phyloP scores from a whole-genome alignment of 1,284 basidiomycete genomes.

The Singerocomus inundabilis region DNA sequence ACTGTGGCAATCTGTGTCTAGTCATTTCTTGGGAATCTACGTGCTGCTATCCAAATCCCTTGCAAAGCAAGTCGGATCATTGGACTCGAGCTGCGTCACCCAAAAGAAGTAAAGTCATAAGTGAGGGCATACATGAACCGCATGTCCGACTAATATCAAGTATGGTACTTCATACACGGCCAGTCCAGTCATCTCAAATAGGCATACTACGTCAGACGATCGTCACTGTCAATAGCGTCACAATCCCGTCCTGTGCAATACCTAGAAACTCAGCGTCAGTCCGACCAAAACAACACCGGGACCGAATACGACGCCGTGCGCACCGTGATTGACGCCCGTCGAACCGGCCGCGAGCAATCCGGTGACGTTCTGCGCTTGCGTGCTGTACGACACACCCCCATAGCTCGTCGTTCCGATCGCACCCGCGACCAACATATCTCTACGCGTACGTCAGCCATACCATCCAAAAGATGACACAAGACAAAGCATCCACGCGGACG shows the following conservation, averaged over 20 bases:
- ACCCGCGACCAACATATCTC: slow-evolving; percentile 43
- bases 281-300: too few relatives aligned
- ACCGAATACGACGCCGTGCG: too few relatives aligned
- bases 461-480: too few relatives aligned
- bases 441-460: slow-evolving; percentile 21
- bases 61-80: too few relatives aligned
- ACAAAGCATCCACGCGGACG: too few relatives aligned
- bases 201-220: slow-evolving; percentile 35
- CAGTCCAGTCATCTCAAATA: too few relatives aligned
- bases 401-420: slow-evolving; percentile 46
- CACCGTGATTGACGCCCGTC: slow-evolving; percentile 26
- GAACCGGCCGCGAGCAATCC: slow-evolving; percentile 23
- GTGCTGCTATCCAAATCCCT: background rate
- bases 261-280: slow-evolving; percentile 23
- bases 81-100: too few relatives aligned
- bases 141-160: too few relatives aligned
- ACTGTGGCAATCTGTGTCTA: too few relatives aligned
- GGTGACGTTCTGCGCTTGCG: slow-evolving; percentile 40
- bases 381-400: slow-evolving; percentile 48
- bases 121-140: too few relatives aligned
- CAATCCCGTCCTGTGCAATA: slow-evolving; percentile 49
- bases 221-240: slow-evolving; percentile 45
- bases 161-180: too few relatives aligned
- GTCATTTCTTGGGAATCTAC: background rate
- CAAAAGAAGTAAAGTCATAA: too few relatives aligned